Evolutionary conservation across 2,329 filamentous ascomycete genomes (phyloP).

Genomic region (Aspergillus jensenii): DNA sequence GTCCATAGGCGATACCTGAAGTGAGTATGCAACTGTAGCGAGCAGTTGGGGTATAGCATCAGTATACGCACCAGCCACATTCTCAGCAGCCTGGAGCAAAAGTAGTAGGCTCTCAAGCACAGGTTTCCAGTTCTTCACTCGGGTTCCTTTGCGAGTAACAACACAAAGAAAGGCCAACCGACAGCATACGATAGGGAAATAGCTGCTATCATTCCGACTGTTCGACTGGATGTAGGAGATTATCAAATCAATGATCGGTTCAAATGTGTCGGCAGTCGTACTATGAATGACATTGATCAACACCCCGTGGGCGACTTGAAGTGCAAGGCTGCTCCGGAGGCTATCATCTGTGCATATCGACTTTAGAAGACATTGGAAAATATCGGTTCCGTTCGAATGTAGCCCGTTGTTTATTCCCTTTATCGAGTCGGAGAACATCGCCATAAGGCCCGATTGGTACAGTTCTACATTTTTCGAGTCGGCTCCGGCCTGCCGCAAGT

Average conservation of each 20-base stretch:
- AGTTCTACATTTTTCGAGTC: slow-evolving; percentile 46
- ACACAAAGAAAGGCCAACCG: slow-evolving; percentile 61
- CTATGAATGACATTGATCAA: slow-evolving; percentile 82
- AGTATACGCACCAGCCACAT: slow-evolving; percentile 23
- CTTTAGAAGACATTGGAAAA: slow-evolving; percentile 53
- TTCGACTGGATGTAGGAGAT: slow-evolving; percentile 48
- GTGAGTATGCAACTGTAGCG: slow-evolving; percentile 59
- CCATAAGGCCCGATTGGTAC: slow-evolving; percentile 88
- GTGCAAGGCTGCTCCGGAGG: slow-evolving; percentile 34
- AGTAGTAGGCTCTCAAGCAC: slow-evolving; percentile 59
- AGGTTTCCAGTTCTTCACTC: slow-evolving; percentile 70
- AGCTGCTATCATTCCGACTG: slow-evolving; percentile 36
- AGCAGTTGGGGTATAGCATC: slow-evolving; percentile 39
- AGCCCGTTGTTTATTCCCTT: slow-evolving; percentile 60
- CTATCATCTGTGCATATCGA: slow-evolving; percentile 30
- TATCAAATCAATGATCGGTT: slow-evolving; percentile 64
- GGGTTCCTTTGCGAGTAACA: slow-evolving; percentile 74
- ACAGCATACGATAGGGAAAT: slow-evolving; percentile 42
- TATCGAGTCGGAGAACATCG: slow-evolving; percentile 81
- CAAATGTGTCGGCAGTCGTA: slow-evolving; percentile 71
- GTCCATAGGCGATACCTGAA: slow-evolving; percentile 77
- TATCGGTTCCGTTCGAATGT: slow-evolving; percentile 57
- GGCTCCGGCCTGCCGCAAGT: slow-evolving; percentile 52
- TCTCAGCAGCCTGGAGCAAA: slow-evolving; percentile 48
- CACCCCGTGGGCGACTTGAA: slow-evolving; percentile 71